phyloP scores from a whole-genome alignment of 495 filamentous ascomycete species.

The Penicillium goetzii region DNA sequence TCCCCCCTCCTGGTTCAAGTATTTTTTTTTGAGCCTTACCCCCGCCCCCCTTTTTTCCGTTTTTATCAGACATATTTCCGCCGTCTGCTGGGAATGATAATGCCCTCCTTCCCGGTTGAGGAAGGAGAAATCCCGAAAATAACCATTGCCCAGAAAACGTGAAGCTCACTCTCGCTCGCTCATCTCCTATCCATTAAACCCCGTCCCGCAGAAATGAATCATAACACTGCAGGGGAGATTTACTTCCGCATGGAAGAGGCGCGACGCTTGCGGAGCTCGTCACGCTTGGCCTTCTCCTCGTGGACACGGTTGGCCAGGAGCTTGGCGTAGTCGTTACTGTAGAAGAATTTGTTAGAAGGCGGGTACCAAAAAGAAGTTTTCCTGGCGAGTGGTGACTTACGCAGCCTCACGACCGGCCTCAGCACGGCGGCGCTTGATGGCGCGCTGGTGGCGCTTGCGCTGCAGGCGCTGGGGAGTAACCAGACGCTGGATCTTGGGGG shows the following conservation, averaged over 20 bases:
- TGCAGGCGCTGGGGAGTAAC: conserved; percentile 99
- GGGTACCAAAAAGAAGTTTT: background rate
- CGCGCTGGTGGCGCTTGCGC: conserved; percentile 96
- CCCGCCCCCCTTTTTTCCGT: background rate
- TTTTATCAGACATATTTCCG: conserved; percentile 38
- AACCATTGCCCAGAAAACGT: conserved; percentile 30
- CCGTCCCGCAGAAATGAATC: conserved; percentile 41
- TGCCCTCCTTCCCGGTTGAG: conserved; percentile 28
- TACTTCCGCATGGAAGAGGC: conserved; percentile 96
- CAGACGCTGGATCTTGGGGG: conserved; percentile 97
- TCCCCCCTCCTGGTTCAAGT: conserved; percentile 20
- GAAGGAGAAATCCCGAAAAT: conserved; percentile 26
- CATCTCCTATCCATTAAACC: conserved; percentile 38
- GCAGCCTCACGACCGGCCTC: conserved; percentile 98
- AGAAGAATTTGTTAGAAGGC: conserved; percentile 36
- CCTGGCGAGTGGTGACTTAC: conserved; percentile 60
- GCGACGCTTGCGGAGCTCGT: conserved; percentile 90
- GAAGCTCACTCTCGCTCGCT: conserved; percentile 29
- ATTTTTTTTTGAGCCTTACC: conserved; percentile 29
- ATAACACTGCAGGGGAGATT: conserved; percentile 39
- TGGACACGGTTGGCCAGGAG: conserved; percentile 92
- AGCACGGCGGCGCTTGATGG: conserved; percentile 94
- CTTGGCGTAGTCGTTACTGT: conserved; percentile 84
- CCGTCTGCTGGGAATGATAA: conserved; percentile 32
- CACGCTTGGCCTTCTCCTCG: conserved; percentile 90